Conservation (phyloP, 78 protist species). For the Planoprotostelium fungivorum region DNA sequence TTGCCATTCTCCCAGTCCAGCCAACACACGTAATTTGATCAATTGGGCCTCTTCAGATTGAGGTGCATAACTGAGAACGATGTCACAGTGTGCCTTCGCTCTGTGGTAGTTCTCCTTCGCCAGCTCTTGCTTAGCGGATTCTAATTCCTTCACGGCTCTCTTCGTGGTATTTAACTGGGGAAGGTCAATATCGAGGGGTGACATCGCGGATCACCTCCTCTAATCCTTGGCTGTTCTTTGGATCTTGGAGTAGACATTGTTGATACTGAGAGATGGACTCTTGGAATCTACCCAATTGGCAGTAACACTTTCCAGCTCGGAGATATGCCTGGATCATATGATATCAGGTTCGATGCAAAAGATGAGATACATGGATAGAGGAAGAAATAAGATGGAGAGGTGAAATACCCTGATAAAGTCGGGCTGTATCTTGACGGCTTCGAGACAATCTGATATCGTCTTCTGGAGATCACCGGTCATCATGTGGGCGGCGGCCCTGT, state of each 20-base stretch:
- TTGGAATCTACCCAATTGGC: neutral
- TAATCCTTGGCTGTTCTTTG: neutral
- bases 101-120: neutral
- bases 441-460: neutral
- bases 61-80: neutral
- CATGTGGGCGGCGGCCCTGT: neutral
- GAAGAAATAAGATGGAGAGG: no score
- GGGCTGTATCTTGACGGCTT: neutral
- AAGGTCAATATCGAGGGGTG: no score
- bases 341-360: neutral
- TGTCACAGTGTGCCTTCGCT: neutral
- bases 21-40: neutral
- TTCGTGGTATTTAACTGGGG: neutral
- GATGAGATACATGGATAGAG: neutral
- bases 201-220: neutral
- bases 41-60: neutral
- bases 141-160: neutral
- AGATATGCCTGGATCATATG: neutral
- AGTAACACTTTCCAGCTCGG: neutral
- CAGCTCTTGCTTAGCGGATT: neutral
- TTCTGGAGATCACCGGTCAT: neutral
- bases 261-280: neutral
- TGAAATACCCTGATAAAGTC: neutral
- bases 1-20: neutral
- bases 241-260: neutral